Conservation (phyloP, 2,329 filamentous ascomycete genomes). For the Fusarium dimerum region DNA sequence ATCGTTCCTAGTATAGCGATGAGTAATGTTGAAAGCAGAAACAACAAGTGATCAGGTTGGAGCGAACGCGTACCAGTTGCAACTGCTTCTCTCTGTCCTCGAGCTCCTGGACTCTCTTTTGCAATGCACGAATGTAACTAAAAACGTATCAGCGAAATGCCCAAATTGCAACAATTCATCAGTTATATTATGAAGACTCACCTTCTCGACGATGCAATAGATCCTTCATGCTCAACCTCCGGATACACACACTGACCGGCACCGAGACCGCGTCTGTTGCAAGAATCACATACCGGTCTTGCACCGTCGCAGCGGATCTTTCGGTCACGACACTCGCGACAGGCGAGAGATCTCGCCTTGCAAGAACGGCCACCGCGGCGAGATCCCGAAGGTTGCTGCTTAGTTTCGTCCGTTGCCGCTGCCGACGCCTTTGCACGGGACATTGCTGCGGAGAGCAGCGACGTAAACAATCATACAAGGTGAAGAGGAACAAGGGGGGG, state of each 20-base stretch:
- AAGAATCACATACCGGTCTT: constrained; percentile 29
- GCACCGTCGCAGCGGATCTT: constrained; percentile 32
- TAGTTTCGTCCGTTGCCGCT: constrained; percentile 14
- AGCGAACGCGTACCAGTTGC: constrained; percentile 18
- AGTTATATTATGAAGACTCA: constrained; percentile 7
- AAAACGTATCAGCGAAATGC: constrained; percentile 2
- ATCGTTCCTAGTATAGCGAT: constrained; percentile 15
- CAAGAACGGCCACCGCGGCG: constrained; percentile 23
- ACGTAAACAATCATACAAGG: neutral
- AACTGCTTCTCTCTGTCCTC: constrained; percentile 26
- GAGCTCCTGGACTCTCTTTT: constrained; percentile 30
- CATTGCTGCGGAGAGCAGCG: neutral
- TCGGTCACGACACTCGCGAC: constrained; percentile 31
- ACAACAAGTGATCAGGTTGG: constrained; percentile 1
- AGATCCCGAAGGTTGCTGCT: constrained; percentile 18
- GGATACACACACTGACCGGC: constrained; percentile 29
- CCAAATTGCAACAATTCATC: neutral
- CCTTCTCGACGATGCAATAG: constrained; percentile 30
- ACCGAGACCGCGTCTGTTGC: constrained; percentile 23
- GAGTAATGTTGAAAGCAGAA: constrained; percentile 1
- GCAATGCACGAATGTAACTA: constrained; percentile 29
- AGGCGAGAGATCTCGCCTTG: constrained; percentile 30
- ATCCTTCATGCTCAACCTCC: constrained; percentile 31
- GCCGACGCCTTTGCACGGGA: constrained; percentile 7
- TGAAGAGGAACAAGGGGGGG: neutral